phyloP scores from a whole-genome alignment of 2,329 filamentous ascomycete genomes.

The Xylaria sp. region DNA sequence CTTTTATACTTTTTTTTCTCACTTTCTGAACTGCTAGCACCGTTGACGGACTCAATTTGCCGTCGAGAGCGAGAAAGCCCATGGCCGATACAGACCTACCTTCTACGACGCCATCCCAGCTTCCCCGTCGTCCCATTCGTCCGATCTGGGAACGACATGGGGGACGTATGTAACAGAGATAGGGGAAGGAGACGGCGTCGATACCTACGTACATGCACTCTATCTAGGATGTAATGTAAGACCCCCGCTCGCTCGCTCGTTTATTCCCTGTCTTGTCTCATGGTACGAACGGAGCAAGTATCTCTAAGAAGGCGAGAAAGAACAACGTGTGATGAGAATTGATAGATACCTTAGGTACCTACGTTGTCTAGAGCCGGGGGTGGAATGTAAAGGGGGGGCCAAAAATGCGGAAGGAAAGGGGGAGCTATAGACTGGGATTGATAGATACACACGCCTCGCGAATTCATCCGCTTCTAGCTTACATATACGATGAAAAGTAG shows the following conservation, averaged over 20 bases:
- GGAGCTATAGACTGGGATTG: slow-evolving; percentile 10
- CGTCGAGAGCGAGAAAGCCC: slow-evolving; percentile 14
- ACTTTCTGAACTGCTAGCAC: slow-evolving; percentile 1
- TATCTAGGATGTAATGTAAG: slow-evolving; percentile 11
- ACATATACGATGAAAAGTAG: neutral
- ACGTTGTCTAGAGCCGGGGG: slow-evolving; percentile 6
- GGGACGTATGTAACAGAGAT: slow-evolving; percentile 25
- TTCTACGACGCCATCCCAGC: slow-evolving; percentile 9
- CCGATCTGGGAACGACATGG: slow-evolving; percentile 33
- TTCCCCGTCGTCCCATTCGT: slow-evolving; percentile 36
- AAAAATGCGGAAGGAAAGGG: neutral
- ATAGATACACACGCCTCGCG: slow-evolving; percentile 28
- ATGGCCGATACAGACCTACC: slow-evolving; percentile 12
- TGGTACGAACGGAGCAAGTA: slow-evolving; percentile 22
- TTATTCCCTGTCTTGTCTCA: slow-evolving; percentile 27
- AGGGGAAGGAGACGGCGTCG: slow-evolving; percentile 10
- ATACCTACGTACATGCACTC: slow-evolving; percentile 19
- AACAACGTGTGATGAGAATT: slow-evolving; percentile 24
- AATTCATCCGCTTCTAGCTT: slow-evolving; percentile 14
- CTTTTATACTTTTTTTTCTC: slow-evolving; percentile 70
- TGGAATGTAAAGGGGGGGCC: neutral
- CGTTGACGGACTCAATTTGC: slow-evolving; percentile 17
- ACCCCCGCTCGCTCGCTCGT: slow-evolving; percentile 23
- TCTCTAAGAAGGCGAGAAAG: neutral
- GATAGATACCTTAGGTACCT: slow-evolving; percentile 14